Base-by-base conservation (phyloP, 495 filamentous ascomycete genomes). In the Aspergillus bridgeri region DNA sequence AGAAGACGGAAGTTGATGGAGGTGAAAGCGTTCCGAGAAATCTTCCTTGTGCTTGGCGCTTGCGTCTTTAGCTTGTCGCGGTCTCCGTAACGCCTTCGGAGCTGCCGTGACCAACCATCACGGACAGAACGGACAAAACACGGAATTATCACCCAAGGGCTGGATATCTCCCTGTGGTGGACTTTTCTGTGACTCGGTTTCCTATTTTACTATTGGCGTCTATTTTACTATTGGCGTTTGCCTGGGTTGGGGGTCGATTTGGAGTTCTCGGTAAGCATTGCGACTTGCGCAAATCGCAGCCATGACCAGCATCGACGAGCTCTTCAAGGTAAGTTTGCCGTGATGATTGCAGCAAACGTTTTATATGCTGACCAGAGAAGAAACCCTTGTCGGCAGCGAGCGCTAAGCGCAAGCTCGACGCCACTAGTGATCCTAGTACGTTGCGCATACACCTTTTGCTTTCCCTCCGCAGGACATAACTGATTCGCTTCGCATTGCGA, bases 221-320 rank as follows among this genome's bases (percentile, higher is more conserved):
- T 42, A n/a, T n/a, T n/a, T 13, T n/a, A 6, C 24, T 15, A 3
- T 20, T 57, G 23, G 45, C 24, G 19, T 53, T 53, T 42, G 13
- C 3, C 21, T 18, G 48, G 17, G 23, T 27, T 59, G 33, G 46
- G 49, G 42, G 58, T 54, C 47, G 33, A 21, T 38, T 58, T 53
- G 18, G 48, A 27, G 17, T 42, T 43, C 54, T 38, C 19, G 7
- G 42, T 29, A 6, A 23, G 2, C 45, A 25, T 20, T 43, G 21
- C 6, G 4, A 25, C 46, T 20, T 33, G 38, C 48, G 56, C 56
- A 59, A 52, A 45, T 62, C 61, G 66, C 67, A 66, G 75, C 58
- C 57, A 94, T 92, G 88, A 79, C 87, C 22, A 89, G 82, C 69
- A 83, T 93, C 67, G 88, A 93, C 67, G 88, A 91, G 58, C 76